Evolutionary conservation across 805 yeast genomes (phyloP).

Genomic region (Candida manassasensis): DNA sequence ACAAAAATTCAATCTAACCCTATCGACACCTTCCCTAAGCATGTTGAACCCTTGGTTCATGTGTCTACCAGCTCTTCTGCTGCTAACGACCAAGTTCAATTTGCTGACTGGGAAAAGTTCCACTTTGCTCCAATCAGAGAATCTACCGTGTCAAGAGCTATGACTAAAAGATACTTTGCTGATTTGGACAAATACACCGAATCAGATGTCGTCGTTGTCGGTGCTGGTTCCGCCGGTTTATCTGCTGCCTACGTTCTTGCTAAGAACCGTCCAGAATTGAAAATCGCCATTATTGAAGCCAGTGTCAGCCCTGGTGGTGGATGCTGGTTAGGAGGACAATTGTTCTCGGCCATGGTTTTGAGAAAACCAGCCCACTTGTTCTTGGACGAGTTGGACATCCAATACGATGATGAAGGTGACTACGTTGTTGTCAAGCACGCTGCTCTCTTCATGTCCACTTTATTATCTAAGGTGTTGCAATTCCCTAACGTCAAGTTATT

Average conservation of each 20-base stretch:
- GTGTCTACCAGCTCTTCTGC: conserved; percentile 12
- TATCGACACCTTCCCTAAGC: conserved; percentile 9
- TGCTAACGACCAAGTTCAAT: conserved; percentile 20
- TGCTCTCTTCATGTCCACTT: conserved; percentile 68
- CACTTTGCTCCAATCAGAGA: conserved; percentile 70
- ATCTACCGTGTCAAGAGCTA: conserved; percentile 74
- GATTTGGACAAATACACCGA: conserved; percentile 73
- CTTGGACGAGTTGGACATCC: conserved; percentile 57
- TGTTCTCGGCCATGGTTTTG: conserved; percentile 73
- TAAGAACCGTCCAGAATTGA: conserved; percentile 69
- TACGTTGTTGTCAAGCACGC: conserved; percentile 79
- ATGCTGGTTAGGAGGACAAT: conserved; percentile 72
- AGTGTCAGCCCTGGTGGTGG: conserved; percentile 80
- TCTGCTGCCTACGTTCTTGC: conserved; percentile 74
- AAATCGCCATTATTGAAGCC: conserved; percentile 69
- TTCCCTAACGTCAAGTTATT: conserved; percentile 73
- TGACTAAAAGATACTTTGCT: conserved; percentile 69
- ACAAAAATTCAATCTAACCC: conserved; percentile 25
- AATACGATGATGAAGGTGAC: conserved; percentile 75
- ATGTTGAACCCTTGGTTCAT: neutral
- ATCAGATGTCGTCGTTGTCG: conserved; percentile 68
- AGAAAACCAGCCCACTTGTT: conserved; percentile 75
- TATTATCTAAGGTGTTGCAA: conserved; percentile 61
- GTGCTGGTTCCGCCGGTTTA: conserved; percentile 76
- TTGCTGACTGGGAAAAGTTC: conserved; percentile 65